Evolutionary conservation across 1,284 basidiomycete species (phyloP).

Genomic region (Fomes fomentarius): DNA sequence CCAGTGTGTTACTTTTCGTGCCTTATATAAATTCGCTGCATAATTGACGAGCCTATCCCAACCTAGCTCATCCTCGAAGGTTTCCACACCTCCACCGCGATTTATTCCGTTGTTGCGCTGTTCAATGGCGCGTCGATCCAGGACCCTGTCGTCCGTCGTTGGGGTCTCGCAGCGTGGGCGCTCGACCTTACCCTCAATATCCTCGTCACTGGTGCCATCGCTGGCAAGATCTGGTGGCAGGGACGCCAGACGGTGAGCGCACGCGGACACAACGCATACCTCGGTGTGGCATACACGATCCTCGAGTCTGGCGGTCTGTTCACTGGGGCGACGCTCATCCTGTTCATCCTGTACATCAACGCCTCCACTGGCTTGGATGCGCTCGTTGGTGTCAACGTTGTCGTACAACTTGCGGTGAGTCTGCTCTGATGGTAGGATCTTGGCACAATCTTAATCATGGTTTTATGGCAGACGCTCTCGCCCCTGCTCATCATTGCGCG

Average conservation of each 20-base stretch:
- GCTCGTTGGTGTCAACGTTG: conserved; percentile 8
- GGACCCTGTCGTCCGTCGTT: conserved; percentile 1
- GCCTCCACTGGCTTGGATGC: conserved; percentile 6
- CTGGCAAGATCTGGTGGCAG: conserved; percentile 12
- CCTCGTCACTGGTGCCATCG: conserved; percentile 3
- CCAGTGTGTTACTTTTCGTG: too few relatives aligned
- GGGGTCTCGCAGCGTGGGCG: conserved; percentile 4
- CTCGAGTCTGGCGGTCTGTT: conserved; percentile 16
- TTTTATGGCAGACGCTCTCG: neutral
- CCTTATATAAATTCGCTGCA: too few relatives aligned
- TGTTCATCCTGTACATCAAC: conserved; percentile 11
- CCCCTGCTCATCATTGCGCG: conserved; percentile 10
- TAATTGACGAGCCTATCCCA: too few relatives aligned
- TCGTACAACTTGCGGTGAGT: conserved; percentile 14
- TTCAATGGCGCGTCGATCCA: conserved; percentile 1
- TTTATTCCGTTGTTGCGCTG: conserved; percentile 2
- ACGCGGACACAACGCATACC: conserved; percentile 10
- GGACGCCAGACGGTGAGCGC: conserved; percentile 4
- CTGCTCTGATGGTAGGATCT: too few relatives aligned
- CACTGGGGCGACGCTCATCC: conserved; percentile 11
- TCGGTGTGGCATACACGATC: conserved; percentile 10
- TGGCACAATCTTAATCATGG: neutral
- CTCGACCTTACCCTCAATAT: conserved; percentile 13
- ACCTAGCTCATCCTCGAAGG: conserved; percentile 2
- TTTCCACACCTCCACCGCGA: neutral